Evolutionary conservation across 257 asterid species (phyloP).

Genomic region (Solanum rostratum): DNA sequence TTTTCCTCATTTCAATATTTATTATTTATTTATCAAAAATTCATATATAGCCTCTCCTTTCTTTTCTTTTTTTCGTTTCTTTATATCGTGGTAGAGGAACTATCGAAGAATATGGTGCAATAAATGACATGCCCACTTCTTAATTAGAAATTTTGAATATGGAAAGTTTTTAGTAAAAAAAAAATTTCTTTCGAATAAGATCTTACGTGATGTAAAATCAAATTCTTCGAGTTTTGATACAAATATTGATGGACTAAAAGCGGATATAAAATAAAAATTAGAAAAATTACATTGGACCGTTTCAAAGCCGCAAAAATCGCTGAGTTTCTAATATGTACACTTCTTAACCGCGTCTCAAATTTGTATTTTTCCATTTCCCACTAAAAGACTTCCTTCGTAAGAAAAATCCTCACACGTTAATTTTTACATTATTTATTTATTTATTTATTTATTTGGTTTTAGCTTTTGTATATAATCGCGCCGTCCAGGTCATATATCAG

Average conservation of each 20-base stretch:
- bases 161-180: not conserved
- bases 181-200: no score
- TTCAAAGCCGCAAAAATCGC: not conserved
- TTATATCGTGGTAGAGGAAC: not conserved
- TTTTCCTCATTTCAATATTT: not conserved
- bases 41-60: not conserved
- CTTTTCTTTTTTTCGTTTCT: not conserved
- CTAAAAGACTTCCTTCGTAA: constrained; percentile 19
- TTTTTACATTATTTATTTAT: not conserved
- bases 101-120: rapidly evolving
- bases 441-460: not conserved
- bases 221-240: rapidly evolving
- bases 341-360: not conserved
- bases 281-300: not conserved
- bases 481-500: not conserved
- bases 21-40: not conserved
- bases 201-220: rapidly evolving
- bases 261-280: not conserved
- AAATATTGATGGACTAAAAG: no score
- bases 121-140: no score
- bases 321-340: not conserved
- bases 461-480: not conserved
- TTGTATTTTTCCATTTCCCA: not conserved
- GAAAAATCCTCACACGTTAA: constrained; percentile 29
- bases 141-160: not conserved